Conservation (phyloP, 2,329 filamentous ascomycete genomes). For the Drechslerella stenobrocha region DNA sequence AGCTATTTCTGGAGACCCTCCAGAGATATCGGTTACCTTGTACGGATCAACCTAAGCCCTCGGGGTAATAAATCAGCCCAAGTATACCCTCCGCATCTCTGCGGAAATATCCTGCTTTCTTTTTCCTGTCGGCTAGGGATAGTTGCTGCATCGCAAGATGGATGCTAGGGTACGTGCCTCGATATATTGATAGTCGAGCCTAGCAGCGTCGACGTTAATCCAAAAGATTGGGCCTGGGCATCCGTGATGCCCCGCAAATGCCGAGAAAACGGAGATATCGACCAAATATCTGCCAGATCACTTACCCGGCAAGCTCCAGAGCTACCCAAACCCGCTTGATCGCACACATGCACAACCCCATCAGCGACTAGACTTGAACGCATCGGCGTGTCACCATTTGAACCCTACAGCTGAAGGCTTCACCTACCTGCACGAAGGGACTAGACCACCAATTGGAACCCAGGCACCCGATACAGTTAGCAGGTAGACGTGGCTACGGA, state of each 20-base stretch:
- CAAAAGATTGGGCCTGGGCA: background rate
- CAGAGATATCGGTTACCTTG: slow-evolving; percentile 53
- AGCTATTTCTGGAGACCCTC: background rate
- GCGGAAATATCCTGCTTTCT: slow-evolving; percentile 3
- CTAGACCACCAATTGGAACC: slow-evolving; percentile 12
- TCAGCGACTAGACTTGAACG: slow-evolving; percentile 54
- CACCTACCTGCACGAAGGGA: slow-evolving; percentile 36
- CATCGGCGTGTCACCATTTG: slow-evolving; percentile 71
- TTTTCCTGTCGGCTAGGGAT: background rate
- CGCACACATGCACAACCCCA: slow-evolving; percentile 12
- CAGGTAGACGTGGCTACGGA: background rate
- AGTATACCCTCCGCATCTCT: slow-evolving; percentile 12
- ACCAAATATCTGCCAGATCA: background rate
- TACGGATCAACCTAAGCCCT: slow-evolving; percentile 68
- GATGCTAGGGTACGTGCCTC: slow-evolving; percentile 58
- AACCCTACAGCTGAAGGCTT: slow-evolving; percentile 1
- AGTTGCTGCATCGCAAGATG: background rate
- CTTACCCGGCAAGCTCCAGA: slow-evolving; percentile 70
- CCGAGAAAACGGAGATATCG: too few relatives aligned
- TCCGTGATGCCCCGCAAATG: too few relatives aligned
- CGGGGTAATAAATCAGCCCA: slow-evolving; percentile 26
- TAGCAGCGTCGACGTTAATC: slow-evolving; percentile 7
- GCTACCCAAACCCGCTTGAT: slow-evolving; percentile 80
- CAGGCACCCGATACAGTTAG: background rate
- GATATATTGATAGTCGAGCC: slow-evolving; percentile 76